Evolutionary conservation across 257 asterid species (phyloP).

Genomic region (Petunia secreta): DNA sequence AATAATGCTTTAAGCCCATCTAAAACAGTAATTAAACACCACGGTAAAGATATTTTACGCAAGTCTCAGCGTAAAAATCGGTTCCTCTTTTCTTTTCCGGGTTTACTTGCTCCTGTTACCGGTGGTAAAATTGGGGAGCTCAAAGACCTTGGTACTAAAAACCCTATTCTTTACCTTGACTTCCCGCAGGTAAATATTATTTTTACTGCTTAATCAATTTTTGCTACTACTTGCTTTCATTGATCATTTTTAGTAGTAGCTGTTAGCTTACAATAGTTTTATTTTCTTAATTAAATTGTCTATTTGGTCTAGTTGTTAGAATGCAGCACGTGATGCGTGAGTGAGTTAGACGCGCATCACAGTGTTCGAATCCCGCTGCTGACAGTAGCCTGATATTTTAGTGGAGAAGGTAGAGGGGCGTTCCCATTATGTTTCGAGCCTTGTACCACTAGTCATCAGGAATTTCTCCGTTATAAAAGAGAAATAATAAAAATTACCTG

Average conservation of each 20-base stretch:
- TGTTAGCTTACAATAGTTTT: background rate
- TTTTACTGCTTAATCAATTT: background rate
- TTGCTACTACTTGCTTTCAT: background rate
- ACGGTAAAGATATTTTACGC: conserved; percentile 72
- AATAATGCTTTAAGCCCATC: conserved; percentile 61
- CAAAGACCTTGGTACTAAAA: conserved; percentile 82
- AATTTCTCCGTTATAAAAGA: background rate
- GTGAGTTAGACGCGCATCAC: no score
- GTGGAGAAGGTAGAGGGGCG: no score
- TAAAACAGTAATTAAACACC: conserved; percentile 70
- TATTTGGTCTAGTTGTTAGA: background rate
- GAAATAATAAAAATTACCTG: background rate
- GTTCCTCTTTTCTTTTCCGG: conserved; percentile 82
- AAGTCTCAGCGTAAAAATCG: conserved; percentile 85
- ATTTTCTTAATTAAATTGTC: background rate
- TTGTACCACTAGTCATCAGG: no score
- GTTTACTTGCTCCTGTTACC: conserved; percentile 71
- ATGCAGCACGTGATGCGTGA: no score
- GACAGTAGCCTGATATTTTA: no score
- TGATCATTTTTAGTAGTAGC: background rate
- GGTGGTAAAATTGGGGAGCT: conserved; percentile 90
- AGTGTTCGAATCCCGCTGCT: no score
- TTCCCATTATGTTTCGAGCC: no score
- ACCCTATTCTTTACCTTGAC: conserved; percentile 85
- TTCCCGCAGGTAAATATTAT: conserved; percentile 67